A percentile compares a stretch with the other conserved stretches of the same genome.
Conservation (phyloP, 1,284 basidiomycete species). For the Inonotus hispidus region DNA sequence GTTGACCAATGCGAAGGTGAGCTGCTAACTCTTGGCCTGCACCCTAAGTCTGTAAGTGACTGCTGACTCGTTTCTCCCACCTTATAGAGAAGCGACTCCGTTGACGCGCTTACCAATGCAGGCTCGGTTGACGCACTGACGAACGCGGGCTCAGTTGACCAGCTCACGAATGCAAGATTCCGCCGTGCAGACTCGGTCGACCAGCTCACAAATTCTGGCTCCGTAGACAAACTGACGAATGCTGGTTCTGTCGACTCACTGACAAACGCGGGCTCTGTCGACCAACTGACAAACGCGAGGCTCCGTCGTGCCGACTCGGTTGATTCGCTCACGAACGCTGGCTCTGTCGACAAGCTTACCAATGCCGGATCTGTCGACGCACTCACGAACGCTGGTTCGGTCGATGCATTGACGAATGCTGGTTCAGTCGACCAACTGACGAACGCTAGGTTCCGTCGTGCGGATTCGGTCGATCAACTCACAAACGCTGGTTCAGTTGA, state of each 20-base stretch:
- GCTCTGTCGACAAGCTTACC: neutral
- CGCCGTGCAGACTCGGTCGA: neutral
- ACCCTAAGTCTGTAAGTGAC: no score
- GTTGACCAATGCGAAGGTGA: neutral
- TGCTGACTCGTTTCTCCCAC: no score
- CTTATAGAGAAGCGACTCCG: neutral
- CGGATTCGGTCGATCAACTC: neutral
- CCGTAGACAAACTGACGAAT: neutral
- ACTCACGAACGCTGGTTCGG: neutral
- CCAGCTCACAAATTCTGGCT: neutral
- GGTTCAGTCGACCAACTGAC: neutral
- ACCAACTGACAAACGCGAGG: neutral
- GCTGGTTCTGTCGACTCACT: neutral
- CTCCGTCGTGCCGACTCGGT: neutral
- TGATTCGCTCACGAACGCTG: neutral
- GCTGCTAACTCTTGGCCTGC: no score
- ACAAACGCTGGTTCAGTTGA: neutral
- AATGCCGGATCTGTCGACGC: neutral
- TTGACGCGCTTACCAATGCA: neutral
- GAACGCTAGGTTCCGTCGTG: neutral
- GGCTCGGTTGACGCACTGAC: neutral
- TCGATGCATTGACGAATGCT: neutral
- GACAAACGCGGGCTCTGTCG: neutral
- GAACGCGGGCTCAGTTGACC: neutral
- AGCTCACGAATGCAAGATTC: neutral